Base-by-base conservation (phyloP, 2,329 filamentous ascomycete species). In the Fusarium clavum region DNA sequence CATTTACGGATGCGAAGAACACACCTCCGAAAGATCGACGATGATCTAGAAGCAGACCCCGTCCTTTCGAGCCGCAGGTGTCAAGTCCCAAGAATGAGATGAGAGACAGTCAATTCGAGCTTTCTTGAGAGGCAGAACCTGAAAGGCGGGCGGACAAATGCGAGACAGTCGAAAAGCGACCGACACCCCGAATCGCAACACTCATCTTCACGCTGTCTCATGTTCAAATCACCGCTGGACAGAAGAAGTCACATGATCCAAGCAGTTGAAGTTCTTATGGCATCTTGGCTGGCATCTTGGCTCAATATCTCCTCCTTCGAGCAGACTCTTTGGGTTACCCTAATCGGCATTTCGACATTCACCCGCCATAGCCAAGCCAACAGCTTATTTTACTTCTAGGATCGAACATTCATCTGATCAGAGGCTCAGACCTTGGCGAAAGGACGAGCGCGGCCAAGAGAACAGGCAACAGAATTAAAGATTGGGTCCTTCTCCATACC, bases 391-490 rank as follows among this genome's bases (percentile, higher is more conserved):
- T 22, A 3, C 8, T n/a, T 16, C 30, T 25, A 43, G 13, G 25
- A 54, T 27, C 24, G 44, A 13, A n/a, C 3, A 9, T 48, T 55
- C 49, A 52, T 57, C 46, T 57, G 51, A 56, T 34, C 27, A 54
- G 22, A 34, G 5, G 22, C 30, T 55, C 9, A 48, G 27, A 18
- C 12, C 65, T 69, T 63, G 40, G 66, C 48, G 4, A 20, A 24
- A 38, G 7, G 34, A 41, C 14, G 56, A 56, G 47, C n/a, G 22
- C 20, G 14, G 53, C 48, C 49, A 43, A 63, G 51, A 24, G 16
- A 56, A 24, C 30, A 72, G 69, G 69, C 69, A 72, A 12, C 61
- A 55, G 48, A 72, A 70, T 72, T 64, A 64, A 70, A 64, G 8
- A 70, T 27, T 48, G 67, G 61, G 62, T 57, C 53, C 4, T 22